Evolutionary conservation across 257 asterid species (phyloP), one percentile per base, ranked within the genome.

Genomic region (Datura wrightii): DNA sequence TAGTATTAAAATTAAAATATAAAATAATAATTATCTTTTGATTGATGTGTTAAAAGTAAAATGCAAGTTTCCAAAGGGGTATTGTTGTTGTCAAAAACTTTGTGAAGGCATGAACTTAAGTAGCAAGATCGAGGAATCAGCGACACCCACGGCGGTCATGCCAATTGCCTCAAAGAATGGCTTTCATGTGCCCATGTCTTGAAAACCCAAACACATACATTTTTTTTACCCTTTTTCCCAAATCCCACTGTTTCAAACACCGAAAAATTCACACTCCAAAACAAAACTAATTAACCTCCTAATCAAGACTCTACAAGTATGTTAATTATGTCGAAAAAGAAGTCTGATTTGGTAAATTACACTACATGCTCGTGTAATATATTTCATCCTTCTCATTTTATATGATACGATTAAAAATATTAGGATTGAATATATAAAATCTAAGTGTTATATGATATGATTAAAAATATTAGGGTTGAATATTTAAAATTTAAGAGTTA

Each of bases 101-200:
- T 76, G 86, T 63, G 65, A 53, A 53, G 62, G 82, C 83, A 50
- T 60, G 66, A 84, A 41, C 1, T 41, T 11, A 10, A 48, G 84
- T 81, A 34, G 14, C n/a, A 79, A 65, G 19, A 13, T 67, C 48
- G 63, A 52, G 41, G 48, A 62, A 79, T 71, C 74, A 78, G 82
- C 34, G 72, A 46, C 79, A 82, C 18, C 78, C 69, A 54, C 83
- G 55, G 37, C 14, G 39, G 56, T 9, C 79, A 50, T 39, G 18
- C 52, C 60, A 60, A 58, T 84, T 79, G 67, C 67, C 7, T 69
- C 67, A 2, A 34, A 10, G 11, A 70, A 46, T 65, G 48, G 63
- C 70, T 83, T 65, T 86, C 89, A 86, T 79, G 89, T 86, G 86
- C 67, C 8, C 8, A 3, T 48, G 63, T 69, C 84, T 86, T 54